Conservation (phyloP, 2,329 filamentous ascomycete species). For the Chalara sp. region DNA sequence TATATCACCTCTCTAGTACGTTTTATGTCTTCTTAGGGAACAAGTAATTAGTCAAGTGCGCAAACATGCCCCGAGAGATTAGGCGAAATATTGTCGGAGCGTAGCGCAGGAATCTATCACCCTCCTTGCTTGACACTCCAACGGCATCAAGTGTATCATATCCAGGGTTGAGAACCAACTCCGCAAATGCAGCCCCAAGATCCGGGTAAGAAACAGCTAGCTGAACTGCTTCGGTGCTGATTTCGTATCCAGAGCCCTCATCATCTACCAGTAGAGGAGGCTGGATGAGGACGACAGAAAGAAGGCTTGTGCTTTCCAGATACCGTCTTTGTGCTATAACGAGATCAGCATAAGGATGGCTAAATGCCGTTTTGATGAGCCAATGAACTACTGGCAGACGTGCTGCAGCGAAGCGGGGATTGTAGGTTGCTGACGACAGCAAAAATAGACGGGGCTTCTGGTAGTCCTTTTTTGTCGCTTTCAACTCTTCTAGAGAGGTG, state of each 20-base stretch:
- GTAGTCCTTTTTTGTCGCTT: not conserved
- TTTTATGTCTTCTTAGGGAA: not conserved
- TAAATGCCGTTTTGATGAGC: constrained; percentile 3
- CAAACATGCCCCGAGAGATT: not conserved
- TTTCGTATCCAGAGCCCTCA: not conserved
- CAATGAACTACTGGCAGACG: not conserved
- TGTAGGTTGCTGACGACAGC: constrained; percentile 2
- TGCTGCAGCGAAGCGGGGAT: constrained; percentile 1
- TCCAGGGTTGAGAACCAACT: not conserved
- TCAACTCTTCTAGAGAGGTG: not conserved
- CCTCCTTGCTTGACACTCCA: constrained; percentile 1
- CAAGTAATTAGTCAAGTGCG: not conserved
- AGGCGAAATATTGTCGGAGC: not conserved
- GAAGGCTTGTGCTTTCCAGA: not conserved
- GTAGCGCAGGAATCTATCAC: not conserved
- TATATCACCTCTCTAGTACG: too few species aligned
- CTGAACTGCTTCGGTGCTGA: constrained; percentile 1
- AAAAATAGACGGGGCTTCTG: constrained; percentile 1
- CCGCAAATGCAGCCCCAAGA: not conserved
- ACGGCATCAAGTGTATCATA: constrained; percentile 1
- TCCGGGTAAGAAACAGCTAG: constrained; percentile 2
- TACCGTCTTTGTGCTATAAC: not conserved
- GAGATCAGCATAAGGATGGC: constrained; percentile 2
- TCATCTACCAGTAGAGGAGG: constrained; percentile 1
- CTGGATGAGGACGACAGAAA: constrained; percentile 1